Evolutionary conservation across 495 filamentous ascomycete species (phyloP).

Genomic region (Podospora conica): DNA sequence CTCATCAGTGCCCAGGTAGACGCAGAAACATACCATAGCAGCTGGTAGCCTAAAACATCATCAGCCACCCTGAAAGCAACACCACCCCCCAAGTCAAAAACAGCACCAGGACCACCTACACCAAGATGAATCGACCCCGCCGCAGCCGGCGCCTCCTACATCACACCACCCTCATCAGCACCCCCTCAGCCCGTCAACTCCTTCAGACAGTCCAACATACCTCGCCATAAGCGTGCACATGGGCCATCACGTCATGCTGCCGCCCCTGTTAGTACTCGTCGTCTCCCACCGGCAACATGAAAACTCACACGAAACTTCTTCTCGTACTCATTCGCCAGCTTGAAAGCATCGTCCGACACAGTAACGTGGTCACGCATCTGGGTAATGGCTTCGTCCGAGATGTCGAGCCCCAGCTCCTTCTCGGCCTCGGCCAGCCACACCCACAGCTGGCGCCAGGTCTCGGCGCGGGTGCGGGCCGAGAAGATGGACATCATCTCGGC

Average conservation of each 20-base stretch:
- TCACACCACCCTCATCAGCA: background rate
- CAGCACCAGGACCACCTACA: constrained; percentile 17
- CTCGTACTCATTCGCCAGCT: constrained; percentile 71
- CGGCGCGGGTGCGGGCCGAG: constrained; percentile 60
- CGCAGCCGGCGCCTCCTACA: constrained; percentile 68
- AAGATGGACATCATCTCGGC: constrained; percentile 59
- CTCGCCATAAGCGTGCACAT: constrained; percentile 57
- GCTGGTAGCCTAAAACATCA: constrained; percentile 17
- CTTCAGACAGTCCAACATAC: background rate
- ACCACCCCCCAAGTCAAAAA: background rate
- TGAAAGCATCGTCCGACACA: constrained; percentile 76
- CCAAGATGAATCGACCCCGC: constrained; percentile 83
- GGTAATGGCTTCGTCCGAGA: constrained; percentile 62
- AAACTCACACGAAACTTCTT: constrained; percentile 24
- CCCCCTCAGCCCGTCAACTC: background rate
- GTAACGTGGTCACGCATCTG: constrained; percentile 67
- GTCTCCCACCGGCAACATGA: background rate
- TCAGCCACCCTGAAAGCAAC: background rate
- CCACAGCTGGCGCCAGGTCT: constrained; percentile 79
- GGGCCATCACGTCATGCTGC: constrained; percentile 56
- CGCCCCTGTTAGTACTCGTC: background rate
- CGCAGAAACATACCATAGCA: constrained; percentile 22
- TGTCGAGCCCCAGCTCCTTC: constrained; percentile 59
- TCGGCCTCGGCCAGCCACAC: constrained; percentile 77
- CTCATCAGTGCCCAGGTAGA: background rate